Evolutionary conservation across 2,329 filamentous ascomycete species (phyloP), one percentile per base, ranked within the genome.

Genomic region (Pezicula neosporulosa): DNA sequence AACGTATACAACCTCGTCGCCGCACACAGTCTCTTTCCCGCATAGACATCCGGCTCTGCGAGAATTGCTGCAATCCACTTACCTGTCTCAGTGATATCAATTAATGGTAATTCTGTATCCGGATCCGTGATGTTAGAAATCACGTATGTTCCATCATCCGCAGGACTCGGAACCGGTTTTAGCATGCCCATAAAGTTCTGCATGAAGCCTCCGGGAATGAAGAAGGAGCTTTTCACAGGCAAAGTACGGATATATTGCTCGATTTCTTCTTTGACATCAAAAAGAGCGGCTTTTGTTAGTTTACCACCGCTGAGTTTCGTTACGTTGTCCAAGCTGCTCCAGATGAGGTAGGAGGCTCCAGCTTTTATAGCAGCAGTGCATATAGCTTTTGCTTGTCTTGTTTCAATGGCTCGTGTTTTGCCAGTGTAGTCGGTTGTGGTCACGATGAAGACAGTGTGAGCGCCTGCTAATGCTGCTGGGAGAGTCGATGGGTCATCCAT

Each of bases 381-480:
- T 10, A 75, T 61, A 53, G 69, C 68, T 57, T 72, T 78, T 65
- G 70, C 71, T 41, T 49, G 41, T 10, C 15, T 16, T 2, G 44
- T 33, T 30, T 53, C 50, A n/a, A 12, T 13, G 12, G n/a, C 43
- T 21, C 44, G 37, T 12, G 30, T 4, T 4, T 37, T 7, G 18
- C 18, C 16, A 27, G 76, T 64, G 65, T 73, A 66, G 57, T 69
- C 48, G 35, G 73, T 63, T 51, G 64, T 70, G 18, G 77, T 80
- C 45, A 77, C 70, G 7, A 68, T 58, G 63, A 80, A 81, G 28
- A 79, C 71, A 2, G 74, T 74, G 52, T 77, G 70, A 2, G 71
- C 72, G 24, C 72, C 72, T 0, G 60, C 56, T 24, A 80, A 59
- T 2, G 76, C 77, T 13, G 56, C 30, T 7, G 63, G 61, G 6